A percentile compares a stretch with the other conserved stretches of the same genome.
Conservation (phyloP, 345 rosid species). For the Lumnitzera racemosa region DNA sequence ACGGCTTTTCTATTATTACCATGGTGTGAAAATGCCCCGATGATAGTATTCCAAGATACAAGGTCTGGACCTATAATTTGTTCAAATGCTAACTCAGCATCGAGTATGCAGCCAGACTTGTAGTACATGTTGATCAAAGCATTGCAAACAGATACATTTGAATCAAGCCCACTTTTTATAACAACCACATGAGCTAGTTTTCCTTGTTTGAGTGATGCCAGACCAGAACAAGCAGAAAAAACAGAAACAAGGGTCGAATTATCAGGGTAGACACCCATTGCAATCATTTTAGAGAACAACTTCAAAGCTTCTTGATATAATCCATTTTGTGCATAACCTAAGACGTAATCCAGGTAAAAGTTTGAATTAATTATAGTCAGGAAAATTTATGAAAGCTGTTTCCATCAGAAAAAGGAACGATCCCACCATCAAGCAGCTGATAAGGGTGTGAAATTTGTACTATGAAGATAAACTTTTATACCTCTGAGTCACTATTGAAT, state of each 20-base stretch:
- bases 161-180: constrained; percentile 18
- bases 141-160: constrained; percentile 17
- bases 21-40: constrained; percentile 22
- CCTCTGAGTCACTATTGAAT: no score
- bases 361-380: not conserved
- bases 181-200: constrained; percentile 18
- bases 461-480: no score
- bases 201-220: constrained; percentile 20
- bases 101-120: constrained; percentile 22
- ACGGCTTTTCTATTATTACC: constrained; percentile 18
- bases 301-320: constrained; percentile 20
- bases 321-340: constrained; percentile 25
- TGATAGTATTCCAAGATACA: constrained; percentile 25
- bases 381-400: not conserved
- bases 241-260: constrained; percentile 21
- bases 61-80: constrained; percentile 11
- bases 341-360: not conserved
- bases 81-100: constrained; percentile 24
- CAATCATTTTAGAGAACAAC: constrained; percentile 16
- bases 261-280: constrained; percentile 18
- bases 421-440: not conserved
- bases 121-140: constrained; percentile 23
- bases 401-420: not conserved
- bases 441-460: not conserved
- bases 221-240: constrained; percentile 23